These are phyloP conservation scores for Macrocybe gigantea DNA, from an alignment of 768 basidiomycete species.

Conservation along the genomic window DNA sequence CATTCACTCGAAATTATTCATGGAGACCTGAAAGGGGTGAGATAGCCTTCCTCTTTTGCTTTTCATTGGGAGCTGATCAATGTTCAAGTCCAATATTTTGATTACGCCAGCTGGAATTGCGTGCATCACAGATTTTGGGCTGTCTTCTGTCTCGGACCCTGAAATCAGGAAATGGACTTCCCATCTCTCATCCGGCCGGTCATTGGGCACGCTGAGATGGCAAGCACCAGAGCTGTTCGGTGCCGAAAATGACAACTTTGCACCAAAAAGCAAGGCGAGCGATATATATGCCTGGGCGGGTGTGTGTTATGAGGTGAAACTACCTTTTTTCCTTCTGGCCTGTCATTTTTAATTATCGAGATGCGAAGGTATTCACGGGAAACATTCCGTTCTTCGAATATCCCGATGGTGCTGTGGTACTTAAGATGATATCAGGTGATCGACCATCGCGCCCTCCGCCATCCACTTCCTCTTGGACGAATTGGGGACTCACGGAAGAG, in stretches of 20 bases:
- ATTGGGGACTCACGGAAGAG: slow-evolving; percentile 11
- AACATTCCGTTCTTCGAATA: slow-evolving; percentile 10
- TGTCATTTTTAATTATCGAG: background rate
- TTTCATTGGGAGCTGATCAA: background rate
- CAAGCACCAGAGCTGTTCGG: slow-evolving; percentile 28
- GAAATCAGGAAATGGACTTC: slow-evolving; percentile 10
- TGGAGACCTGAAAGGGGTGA: slow-evolving; percentile 40
- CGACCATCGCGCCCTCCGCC: slow-evolving; percentile 13
- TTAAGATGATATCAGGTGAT: slow-evolving; percentile 11
- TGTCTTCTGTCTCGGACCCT: slow-evolving; percentile 20
- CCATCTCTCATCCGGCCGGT: slow-evolving; percentile 7
- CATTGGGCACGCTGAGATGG: slow-evolving; percentile 23
- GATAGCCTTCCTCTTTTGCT: slow-evolving; percentile 5
- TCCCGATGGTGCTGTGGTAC: slow-evolving; percentile 11
- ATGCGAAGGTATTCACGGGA: background rate
- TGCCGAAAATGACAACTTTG: slow-evolving; percentile 8
- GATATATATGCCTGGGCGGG: slow-evolving; percentile 11
- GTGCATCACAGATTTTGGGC: slow-evolving; percentile 44
- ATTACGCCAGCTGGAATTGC: slow-evolving; percentile 31
- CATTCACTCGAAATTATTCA: slow-evolving; percentile 32
- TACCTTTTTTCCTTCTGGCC: too few species aligned
- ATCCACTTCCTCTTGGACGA: slow-evolving; percentile 3
- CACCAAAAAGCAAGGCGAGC: slow-evolving; percentile 6
- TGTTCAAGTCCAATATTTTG: slow-evolving; percentile 35
- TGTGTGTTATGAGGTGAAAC: slow-evolving; percentile 8